Conservation (phyloP, 768 basidiomycete species). For the Lactarius deliciosus region DNA sequence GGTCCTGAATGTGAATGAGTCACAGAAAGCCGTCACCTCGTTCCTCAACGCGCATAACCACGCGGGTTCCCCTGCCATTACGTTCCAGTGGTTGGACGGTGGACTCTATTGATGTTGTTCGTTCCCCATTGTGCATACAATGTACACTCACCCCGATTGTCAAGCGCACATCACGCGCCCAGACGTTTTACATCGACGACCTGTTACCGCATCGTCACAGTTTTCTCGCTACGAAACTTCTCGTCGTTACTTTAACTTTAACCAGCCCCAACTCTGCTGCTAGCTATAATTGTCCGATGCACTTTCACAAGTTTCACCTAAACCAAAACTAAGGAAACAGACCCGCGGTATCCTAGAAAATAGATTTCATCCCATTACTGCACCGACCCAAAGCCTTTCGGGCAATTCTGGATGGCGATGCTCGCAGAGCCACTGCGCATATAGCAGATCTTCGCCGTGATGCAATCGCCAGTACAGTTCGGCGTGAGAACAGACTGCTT, state of each 20-base stretch:
- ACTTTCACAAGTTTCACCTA: not conserved
- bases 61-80: not conserved
- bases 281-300: not conserved
- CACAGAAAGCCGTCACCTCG: not conserved
- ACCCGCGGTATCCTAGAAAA: not conserved
- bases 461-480: constrained; percentile 60
- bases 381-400: constrained; percentile 62
- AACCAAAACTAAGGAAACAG: not conserved
- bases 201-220: no score
- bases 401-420: constrained; percentile 60
- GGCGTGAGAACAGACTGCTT: constrained; percentile 58
- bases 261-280: not conserved
- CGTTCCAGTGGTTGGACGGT: not conserved
- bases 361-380: constrained; percentile 36
- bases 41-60: not conserved
- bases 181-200: not conserved
- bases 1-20: not conserved
- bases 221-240: not conserved
- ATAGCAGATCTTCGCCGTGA: constrained; percentile 71
- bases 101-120: not conserved
- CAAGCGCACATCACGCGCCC: not conserved
- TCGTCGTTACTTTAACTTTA: not conserved
- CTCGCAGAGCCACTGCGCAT: constrained; percentile 71
- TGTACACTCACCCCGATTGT: not conserved
- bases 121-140: not conserved